Conservation (phyloP, 1,139 yeast species). For the Chernovozyma aurita region DNA sequence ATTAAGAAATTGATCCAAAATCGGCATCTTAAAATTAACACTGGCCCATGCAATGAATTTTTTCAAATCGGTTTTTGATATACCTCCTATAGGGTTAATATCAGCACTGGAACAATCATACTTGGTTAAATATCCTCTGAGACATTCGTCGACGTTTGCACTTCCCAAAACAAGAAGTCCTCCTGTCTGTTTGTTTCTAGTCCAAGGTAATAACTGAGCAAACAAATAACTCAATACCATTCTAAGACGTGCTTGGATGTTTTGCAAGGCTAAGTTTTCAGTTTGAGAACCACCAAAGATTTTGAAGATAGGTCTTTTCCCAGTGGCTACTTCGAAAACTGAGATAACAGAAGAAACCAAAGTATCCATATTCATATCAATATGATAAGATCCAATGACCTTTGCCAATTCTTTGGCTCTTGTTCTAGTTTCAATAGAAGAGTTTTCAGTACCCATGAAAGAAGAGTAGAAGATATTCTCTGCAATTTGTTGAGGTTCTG, state of each 20-base stretch:
- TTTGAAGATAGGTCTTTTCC: conserved; percentile 81
- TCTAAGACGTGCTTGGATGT: conserved; percentile 91
- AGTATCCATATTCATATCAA: conserved; percentile 86
- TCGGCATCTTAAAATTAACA: conserved; percentile 64
- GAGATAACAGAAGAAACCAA: conserved; percentile 70
- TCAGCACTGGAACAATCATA: conserved; percentile 98
- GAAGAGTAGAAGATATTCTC: conserved; percentile 76
- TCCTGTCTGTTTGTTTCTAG: conserved; percentile 61
- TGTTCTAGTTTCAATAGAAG: conserved; percentile 77
- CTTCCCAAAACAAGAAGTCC: conserved; percentile 89
- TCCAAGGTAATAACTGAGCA: conserved; percentile 96
- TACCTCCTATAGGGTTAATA: conserved; percentile 95
- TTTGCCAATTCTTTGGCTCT: conserved; percentile 79
- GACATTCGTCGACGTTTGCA: conserved; percentile 97
- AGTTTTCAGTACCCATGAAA: conserved; percentile 94
- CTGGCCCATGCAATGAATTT: conserved; percentile 79
- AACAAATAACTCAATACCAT: conserved; percentile 92
- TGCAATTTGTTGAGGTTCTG: conserved; percentile 72
- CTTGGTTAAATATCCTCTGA: conserved; percentile 92
- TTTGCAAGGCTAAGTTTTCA: conserved; percentile 90
- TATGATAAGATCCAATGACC: conserved; percentile 82
- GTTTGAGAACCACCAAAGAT: conserved; percentile 90
- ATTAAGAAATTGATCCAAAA: conserved; percentile 68
- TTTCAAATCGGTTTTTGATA: conserved; percentile 88
- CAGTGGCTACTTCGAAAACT: conserved; percentile 85